Percentiles rank a stretch among this genome's conserved stretches.
Evolutionary conservation across 148 eudicot species (phyloP).

Genomic region (Rheum nobile): DNA sequence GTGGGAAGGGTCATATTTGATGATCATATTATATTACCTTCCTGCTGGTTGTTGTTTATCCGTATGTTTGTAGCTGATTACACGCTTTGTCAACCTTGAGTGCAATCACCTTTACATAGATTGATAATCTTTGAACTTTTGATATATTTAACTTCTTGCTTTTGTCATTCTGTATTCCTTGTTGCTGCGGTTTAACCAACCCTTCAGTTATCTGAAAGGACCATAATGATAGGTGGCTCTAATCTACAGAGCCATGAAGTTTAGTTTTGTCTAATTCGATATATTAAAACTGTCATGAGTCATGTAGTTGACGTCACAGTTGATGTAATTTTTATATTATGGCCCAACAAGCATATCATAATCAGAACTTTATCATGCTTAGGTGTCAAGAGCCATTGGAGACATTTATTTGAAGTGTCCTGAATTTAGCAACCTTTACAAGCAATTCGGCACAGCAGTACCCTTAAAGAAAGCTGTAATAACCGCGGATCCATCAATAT

Average conservation of each 20-base stretch:
- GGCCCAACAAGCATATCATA: neutral
- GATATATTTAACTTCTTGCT: neutral
- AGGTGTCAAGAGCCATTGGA: conserved; percentile 71
- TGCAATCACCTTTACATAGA: neutral
- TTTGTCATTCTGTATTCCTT: neutral
- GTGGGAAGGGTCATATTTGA: neutral
- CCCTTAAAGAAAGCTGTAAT: conserved; percentile 37
- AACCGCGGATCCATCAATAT: conserved; percentile 50
- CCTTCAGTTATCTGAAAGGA: conserved; percentile 4
- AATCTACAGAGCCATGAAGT: neutral
- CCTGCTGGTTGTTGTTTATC: neutral
- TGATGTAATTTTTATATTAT: neutral
- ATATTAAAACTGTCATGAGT: neutral
- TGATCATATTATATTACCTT: neutral
- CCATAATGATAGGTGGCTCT: neutral
- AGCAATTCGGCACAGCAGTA: conserved; percentile 28
- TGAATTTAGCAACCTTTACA: conserved; percentile 31
- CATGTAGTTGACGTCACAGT: neutral
- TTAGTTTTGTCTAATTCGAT: neutral
- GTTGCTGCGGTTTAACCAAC: neutral
- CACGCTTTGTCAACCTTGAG: neutral
- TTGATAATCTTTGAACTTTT: neutral
- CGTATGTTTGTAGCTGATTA: neutral
- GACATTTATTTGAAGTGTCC: conserved; percentile 57
- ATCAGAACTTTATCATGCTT: neutral